A percentile compares a stretch with the other conserved stretches of the same genome.
phyloP scores from a whole-genome alignment of 768 basidiomycete genomes.

The Rhodotorula taiwanensis region DNA sequence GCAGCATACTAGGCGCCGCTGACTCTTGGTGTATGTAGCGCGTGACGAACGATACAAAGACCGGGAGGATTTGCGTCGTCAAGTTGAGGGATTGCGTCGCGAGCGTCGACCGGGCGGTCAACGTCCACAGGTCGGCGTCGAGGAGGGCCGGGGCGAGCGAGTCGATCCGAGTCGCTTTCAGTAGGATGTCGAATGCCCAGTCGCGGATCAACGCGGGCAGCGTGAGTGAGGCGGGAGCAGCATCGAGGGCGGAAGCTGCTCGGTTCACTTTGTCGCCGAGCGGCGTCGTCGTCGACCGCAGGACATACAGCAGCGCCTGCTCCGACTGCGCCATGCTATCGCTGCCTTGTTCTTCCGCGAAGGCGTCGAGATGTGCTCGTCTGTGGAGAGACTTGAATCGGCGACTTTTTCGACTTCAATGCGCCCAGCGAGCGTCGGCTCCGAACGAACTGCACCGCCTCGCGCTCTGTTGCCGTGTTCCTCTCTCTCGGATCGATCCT shows the following conservation, averaged over 20 bases:
- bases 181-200: conserved; percentile 15
- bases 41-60: conserved; percentile 16
- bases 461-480: too few species aligned
- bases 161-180: not conserved
- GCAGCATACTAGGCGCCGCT: not conserved
- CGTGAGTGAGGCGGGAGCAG: not conserved
- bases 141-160: not conserved
- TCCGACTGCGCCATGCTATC: not conserved
- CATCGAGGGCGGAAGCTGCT: conserved; percentile 5
- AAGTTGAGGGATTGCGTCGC: not conserved
- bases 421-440: too few species aligned
- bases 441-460: too few species aligned
- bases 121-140: conserved; percentile 5
- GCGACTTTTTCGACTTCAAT: too few species aligned
- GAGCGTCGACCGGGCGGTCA: conserved; percentile 2
- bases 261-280: conserved; percentile 13
- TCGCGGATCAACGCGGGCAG: conserved; percentile 20
- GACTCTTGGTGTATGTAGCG: not conserved
- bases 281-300: conserved; percentile 26
- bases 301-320: conserved; percentile 24
- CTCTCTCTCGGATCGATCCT: too few species aligned
- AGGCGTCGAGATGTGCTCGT: too few species aligned
- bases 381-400: too few species aligned
- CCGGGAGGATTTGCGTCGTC: conserved; percentile 4
- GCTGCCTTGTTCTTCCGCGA: too few species aligned